Base-by-base conservation (phyloP, 2,329 filamentous ascomycete species). In the Dactylellina cionopaga region DNA sequence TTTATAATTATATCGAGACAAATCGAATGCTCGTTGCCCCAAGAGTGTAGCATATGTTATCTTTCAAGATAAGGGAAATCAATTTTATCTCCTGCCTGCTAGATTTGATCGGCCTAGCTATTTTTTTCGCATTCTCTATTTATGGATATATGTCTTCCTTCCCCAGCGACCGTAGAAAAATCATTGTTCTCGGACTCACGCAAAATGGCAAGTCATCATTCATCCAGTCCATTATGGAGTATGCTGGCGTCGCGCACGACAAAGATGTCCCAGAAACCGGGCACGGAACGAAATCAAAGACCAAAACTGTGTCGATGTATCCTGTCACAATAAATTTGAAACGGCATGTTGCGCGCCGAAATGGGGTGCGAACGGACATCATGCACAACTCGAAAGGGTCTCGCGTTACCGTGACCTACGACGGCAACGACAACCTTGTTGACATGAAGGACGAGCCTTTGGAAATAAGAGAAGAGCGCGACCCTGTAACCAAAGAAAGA, bases 191-290 rank as follows among this genome's bases (percentile, higher is more conserved):
- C 19, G 60, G 60, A n/a, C 39, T 65, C 25, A 65, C 60, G 13
- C 60, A 65, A 31, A 65, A 65, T 10, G 60, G 60, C 19, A 65
- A 65, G 15, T 65, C 60, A 1, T 65, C 60, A 0, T 65, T 65
- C 19, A 52, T 65, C 2, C 9, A 47, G 5, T 65, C 60, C 4
- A 39, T 65, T 7, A 19, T 65, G 5, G 41, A 56, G 25, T 65
- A 65, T 15, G 9, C 15, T 9, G 47, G 31, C 9, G 29, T 4
- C 5, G 43, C 15, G 22, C 41, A 11, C 4, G 3, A 31, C 1
- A 33, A n/a, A 2, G 19, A 25, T 13, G 17, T 13, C 3, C 59
- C 59, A 1, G 47, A 15, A 5, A 47, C 31, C 3, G 60, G 60
- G 17, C 37, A 27, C 13, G 60, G 60, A 5, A 55, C 47, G 5